phyloP scores from a whole-genome alignment of 768 basidiomycete genomes.

The Leccinum uliginosum region DNA sequence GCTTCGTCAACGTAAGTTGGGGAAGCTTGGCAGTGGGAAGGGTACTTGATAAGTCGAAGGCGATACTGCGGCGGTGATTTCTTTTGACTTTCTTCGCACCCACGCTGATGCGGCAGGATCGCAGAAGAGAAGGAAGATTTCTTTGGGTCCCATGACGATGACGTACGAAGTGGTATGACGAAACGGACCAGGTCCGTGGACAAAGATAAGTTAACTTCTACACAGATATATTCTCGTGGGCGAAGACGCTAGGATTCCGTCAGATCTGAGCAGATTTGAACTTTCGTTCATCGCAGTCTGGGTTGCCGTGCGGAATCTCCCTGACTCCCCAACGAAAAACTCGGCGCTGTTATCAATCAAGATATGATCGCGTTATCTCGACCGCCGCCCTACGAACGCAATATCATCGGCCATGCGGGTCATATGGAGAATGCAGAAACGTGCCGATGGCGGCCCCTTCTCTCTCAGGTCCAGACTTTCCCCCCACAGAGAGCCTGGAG shows the following conservation, averaged over 20 bases:
- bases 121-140: background rate
- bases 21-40: background rate
- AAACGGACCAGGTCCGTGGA: background rate
- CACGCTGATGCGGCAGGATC: background rate
- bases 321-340: background rate
- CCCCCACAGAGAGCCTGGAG: background rate
- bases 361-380: constrained; percentile 3
- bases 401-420: constrained; percentile 6
- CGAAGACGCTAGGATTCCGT: background rate
- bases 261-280: background rate
- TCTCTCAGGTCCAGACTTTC: background rate
- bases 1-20: background rate
- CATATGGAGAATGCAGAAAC: constrained; percentile 10
- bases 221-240: background rate
- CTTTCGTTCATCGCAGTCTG: background rate
- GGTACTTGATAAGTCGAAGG: background rate
- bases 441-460: background rate
- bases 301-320: background rate
- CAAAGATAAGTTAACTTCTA: background rate
- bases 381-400: background rate
- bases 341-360: background rate
- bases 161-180: background rate
- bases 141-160: background rate
- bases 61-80: background rate
- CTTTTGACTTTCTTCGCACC: background rate